phyloP scores from a whole-genome alignment of 208 protist genomes.

The Porcisia deanei region DNA sequence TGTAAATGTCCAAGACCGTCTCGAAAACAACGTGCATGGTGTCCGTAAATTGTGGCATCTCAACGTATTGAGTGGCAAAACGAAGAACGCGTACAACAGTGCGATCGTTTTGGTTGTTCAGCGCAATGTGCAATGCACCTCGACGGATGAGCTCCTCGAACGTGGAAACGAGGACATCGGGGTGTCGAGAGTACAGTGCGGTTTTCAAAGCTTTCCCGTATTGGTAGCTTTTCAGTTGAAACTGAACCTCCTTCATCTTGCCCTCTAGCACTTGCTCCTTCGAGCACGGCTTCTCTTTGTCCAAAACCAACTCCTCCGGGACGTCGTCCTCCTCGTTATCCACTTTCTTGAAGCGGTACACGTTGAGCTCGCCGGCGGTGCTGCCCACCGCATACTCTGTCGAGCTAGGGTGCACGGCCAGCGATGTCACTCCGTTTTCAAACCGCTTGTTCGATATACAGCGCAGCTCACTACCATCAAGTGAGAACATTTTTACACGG shows the following conservation, averaged over 20 bases:
- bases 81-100: constrained; percentile 76
- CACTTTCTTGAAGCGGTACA: constrained; percentile 60
- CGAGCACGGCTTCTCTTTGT: constrained; percentile 29
- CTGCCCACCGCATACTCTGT: constrained; percentile 74
- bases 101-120: constrained; percentile 86
- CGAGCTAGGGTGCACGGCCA: constrained; percentile 70
- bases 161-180: constrained; percentile 80
- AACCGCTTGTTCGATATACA: constrained; percentile 70
- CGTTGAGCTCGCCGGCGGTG: constrained; percentile 60
- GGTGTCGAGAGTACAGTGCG: constrained; percentile 71
- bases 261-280: constrained; percentile 42
- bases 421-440: constrained; percentile 52
- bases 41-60: constrained; percentile 76
- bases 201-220: constrained; percentile 80
- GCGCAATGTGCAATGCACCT: constrained; percentile 73
- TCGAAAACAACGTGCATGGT: constrained; percentile 80
- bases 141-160: constrained; percentile 85
- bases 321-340: constrained; percentile 28
- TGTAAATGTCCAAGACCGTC: constrained; percentile 84
- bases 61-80: constrained; percentile 71
- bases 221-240: constrained; percentile 67
- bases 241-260: constrained; percentile 63
- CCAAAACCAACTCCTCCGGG: constrained; percentile 9
- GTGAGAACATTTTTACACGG: constrained; percentile 80
- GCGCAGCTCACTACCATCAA: constrained; percentile 46